Base-by-base conservation (phyloP, 2,329 filamentous ascomycete genomes). In the Colletotrichum camelliae region DNA sequence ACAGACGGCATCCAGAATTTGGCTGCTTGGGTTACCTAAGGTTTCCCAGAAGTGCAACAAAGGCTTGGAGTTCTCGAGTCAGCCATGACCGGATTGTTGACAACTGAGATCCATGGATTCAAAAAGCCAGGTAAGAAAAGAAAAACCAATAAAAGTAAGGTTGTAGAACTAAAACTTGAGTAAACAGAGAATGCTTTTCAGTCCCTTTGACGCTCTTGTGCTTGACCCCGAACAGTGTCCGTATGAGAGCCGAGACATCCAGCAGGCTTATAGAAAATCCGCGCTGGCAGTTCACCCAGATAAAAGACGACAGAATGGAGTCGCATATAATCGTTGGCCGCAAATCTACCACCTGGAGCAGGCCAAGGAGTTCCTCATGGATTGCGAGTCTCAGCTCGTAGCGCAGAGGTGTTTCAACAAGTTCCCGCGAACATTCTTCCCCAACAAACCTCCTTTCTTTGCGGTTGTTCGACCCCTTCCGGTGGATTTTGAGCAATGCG, bases 111-210 rank as follows among this genome's bases (percentile, higher is more conserved):
- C 9, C 9, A 43, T 21, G 21, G 24, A 24, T 24, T 21, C 21
- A 21, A 10, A 3, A 16, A 3, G 2, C 2, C 16, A n/a, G 8
- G 39, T 43, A 3, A 43, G 39, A 43, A 5, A 2, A 10, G 7
- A 10, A 21, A 21, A 21, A 16, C 4, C 4, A 10, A 43, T 8
- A 43, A 1, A 10, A 5, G 1, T 3, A 2, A 43, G 18, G 16
- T 2, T 10, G 8, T 0, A 4, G n/a, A n/a, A 43, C 39, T 43
- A n/a, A 43, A 6, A 43, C 0, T 43, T 2, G 4, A 43, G 0
- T n/a, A n/a, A 43, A 1, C 39, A 43, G 2, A 43, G 5, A 43
- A 43, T 43, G 39, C 39, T 43, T 43, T 43, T 43, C 39, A 43
- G 18, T 4, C 39, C 39, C 2, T 43, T 43, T 43, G 39, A 43